These are phyloP conservation scores for Hymenoscyphus infarciens DNA, from an alignment of 2,329 filamentous ascomycete genomes.

Conservation along the genomic window DNA sequence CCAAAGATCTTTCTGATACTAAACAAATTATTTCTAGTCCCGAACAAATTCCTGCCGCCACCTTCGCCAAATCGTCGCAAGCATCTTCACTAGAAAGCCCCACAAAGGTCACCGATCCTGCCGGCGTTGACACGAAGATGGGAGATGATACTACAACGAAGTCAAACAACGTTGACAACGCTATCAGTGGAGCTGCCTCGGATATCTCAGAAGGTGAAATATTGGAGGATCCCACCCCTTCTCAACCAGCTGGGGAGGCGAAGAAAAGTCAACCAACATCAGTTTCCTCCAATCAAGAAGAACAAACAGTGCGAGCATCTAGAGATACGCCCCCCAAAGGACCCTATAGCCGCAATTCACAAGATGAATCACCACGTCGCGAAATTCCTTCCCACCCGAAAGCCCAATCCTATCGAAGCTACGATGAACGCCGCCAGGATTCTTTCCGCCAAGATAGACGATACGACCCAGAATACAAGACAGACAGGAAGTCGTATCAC, in stretches of 20 bases:
- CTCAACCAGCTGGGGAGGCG: conserved; percentile 14
- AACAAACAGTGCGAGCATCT: conserved; percentile 1
- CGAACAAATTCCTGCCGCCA: not conserved
- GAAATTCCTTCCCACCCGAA: conserved; percentile 18
- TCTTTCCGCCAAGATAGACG: conserved; percentile 20
- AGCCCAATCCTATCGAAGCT: conserved; percentile 16
- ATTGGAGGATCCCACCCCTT: conserved; percentile 29
- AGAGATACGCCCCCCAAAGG: conserved; percentile 12
- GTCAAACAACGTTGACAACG: conserved; percentile 8
- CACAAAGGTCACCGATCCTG: conserved; percentile 19
- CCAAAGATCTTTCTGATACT: conserved; percentile 14
- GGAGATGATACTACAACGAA: conserved; percentile 11
- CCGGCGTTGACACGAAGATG: conserved; percentile 15
- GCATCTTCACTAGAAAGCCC: conserved; percentile 26
- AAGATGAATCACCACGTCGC: conserved; percentile 24
- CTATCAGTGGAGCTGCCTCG: conserved; percentile 23
- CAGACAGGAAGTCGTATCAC: conserved; percentile 21
- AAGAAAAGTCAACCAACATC: conserved; percentile 20
- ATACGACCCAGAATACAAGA: conserved; percentile 16
- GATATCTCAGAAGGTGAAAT: conserved; percentile 35
- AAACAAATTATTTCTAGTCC: conserved; percentile 14
- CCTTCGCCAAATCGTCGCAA: conserved; percentile 17
- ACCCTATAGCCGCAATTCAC: conserved; percentile 4
- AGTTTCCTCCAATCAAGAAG: conserved; percentile 19
- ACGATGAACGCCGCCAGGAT: conserved; percentile 27